Evolutionary conservation across 129 eudicot genomes (phyloP), one percentile per base, ranked within the genome.

Genomic region (Flaveria linearis): DNA sequence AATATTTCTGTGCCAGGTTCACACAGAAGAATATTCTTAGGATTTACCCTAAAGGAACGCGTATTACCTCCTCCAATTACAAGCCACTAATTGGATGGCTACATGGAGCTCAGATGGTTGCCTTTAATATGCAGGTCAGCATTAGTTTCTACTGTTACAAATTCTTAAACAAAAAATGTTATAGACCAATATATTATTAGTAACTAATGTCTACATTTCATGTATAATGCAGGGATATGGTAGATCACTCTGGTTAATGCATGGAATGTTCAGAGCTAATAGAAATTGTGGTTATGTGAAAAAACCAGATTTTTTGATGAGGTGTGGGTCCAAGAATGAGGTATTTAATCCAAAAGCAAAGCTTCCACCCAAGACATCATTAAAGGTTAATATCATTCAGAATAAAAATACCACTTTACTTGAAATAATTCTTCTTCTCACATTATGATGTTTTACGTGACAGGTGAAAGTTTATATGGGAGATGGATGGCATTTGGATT

Each of bases 51-150:
- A 89, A 87, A 78, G 93, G 90, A 51, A 84, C 89, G 5, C 85
- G 97, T 46, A 82, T 92, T 69, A 86, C 87, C 71, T 92, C 97
- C 22, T 89, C 97, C 33, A 92, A 92, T 78, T 89, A 92, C 84
- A 85, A 92, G 71, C 97, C 97, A 7, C 78, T 85, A 62, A 58
- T 79, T 63, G 91, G 91, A 23, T 92, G 97, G 97, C 69, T 89
- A 82, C 96, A 89, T 84, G 97, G 97, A 86, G 96, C 97, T 86
- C 97, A 92, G 75, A 92, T 92, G 97, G 89, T 92, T 71, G 97
- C 97, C 30, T 92, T 92, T 52, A 92, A 92, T 78, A 92, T 92
- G 97, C 97, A 92, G 97, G 97, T 89, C 50, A 50, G 76, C 12
- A 72, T 45, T 39, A 53, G 13, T 51, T 51, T 36, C 15, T 52